Base-by-base conservation (phyloP, 78 protist genomes). In the Dictyostelium intermedium region DNA sequence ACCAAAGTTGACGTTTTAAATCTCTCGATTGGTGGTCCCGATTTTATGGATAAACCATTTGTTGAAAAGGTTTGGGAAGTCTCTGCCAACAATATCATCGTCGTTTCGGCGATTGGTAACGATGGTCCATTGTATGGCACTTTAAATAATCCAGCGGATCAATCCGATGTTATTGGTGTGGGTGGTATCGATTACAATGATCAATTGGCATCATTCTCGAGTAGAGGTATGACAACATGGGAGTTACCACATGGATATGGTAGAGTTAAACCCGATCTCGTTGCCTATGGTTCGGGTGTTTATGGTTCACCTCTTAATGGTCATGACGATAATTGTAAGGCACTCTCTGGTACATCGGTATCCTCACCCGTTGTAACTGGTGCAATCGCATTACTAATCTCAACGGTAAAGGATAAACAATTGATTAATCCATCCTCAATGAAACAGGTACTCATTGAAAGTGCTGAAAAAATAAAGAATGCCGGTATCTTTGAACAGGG, bases 331-430 rank as follows among this genome's bases (percentile, higher is more conserved):
- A 91, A 77, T 16, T 98, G 99, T 79, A 23, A 76, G 0, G n/a
- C 93, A 20, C 74, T 98, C 13, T 93, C 98, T 0, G 99, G 99
- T 1, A 99, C 99, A 0, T 80, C 91, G 1, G 98, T 98, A 2
- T 98, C 99, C 2, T 91, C 98, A n/a, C 99, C 99, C 0, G 98
- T 99, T 1, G 99, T 99, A 5, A 92, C 99, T 3, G 99, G 99
- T 50, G 97, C 92, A n/a, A 14, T 60, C n/a, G 73, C 96, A 3
- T n/a, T 91, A 11, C 61, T 91, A 53, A 11, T 81, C 0, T 30
- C 76, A 5, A 30, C 93, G 9, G 74, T 50, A 2, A 85, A 80
- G 34, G 41, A 53, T 14, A 16, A 32, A 41, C 3, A 34, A 16
- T n/a, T 78, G 5, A 39, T 93, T 37, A 98, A 97, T 79, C 98